Evolutionary conservation across 345 rosid genomes (phyloP).

Genomic region (Bruguiera sexangula): DNA sequence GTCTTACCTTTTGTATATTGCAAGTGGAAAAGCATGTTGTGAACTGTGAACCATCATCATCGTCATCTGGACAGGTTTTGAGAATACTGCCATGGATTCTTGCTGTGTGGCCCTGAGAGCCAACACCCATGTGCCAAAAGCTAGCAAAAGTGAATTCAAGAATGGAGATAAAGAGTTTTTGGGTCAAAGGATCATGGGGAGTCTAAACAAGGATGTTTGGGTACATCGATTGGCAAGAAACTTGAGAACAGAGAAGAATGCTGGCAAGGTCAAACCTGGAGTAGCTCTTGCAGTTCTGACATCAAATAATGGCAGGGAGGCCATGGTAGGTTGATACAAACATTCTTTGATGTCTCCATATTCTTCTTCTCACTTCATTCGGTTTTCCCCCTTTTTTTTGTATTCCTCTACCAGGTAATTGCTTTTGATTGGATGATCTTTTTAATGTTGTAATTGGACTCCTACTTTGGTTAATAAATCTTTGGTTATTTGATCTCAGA

Average conservation of each 20-base stretch:
- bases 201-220: constrained; percentile 29
- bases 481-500: constrained; percentile 29
- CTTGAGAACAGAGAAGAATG: constrained; percentile 36
- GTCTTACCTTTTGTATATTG: constrained; percentile 7
- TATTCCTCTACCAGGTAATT: too few species aligned
- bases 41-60: constrained; percentile 10
- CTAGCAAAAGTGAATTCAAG: constrained; percentile 28
- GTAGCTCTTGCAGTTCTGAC: constrained; percentile 62
- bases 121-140: constrained; percentile 36
- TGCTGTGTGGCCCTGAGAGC: constrained; percentile 41
- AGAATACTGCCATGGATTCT: constrained; percentile 56
- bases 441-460: neutral
- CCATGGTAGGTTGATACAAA: constrained; percentile 44
- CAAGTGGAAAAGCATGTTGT: neutral
- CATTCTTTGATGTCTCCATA: constrained; percentile 1
- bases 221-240: constrained; percentile 29
- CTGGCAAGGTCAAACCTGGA: constrained; percentile 43
- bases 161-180: constrained; percentile 44
- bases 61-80: constrained; percentile 7
- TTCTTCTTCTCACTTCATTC: neutral
- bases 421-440: neutral
- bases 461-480: neutral
- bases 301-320: constrained; percentile 50
- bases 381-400: too few species aligned
- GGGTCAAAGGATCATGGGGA: constrained; percentile 59